These are phyloP conservation scores for Xylaria flabelliformis DNA, from an alignment of 495 filamentous ascomycete species.

Conservation along the genomic window DNA sequence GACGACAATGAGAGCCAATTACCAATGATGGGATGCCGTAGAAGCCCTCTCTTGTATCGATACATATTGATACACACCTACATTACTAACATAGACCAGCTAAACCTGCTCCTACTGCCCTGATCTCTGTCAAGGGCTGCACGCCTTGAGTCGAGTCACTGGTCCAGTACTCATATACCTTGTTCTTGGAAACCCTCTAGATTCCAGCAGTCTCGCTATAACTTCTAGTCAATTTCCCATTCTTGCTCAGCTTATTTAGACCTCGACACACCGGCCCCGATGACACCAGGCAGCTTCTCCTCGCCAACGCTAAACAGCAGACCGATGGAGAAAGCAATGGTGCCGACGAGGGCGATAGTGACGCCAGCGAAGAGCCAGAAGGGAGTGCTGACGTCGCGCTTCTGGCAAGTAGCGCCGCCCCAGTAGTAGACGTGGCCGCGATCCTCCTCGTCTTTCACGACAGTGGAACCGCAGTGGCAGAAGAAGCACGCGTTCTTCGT, in stretches of 20 bases:
- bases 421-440: constrained; percentile 59
- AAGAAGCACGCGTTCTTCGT: constrained; percentile 66
- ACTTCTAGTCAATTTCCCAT: neutral
- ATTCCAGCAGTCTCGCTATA: neutral
- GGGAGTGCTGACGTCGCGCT: constrained; percentile 83
- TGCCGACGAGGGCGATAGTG: constrained; percentile 65
- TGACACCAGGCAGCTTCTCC: constrained; percentile 81
- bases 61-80: constrained; percentile 27
- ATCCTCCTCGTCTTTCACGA: constrained; percentile 50
- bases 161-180: constrained; percentile 4
- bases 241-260: constrained; percentile 50
- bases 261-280: constrained; percentile 81
- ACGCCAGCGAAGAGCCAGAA: constrained; percentile 86
- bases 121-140: neutral
- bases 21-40: constrained; percentile 8
- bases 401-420: constrained; percentile 89
- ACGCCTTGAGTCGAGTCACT: neutral
- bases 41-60: constrained; percentile 20
- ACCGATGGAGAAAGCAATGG: constrained; percentile 70
- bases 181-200: neutral
- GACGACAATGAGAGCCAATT: constrained; percentile 3
- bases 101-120: neutral
- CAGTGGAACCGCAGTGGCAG: constrained; percentile 70
- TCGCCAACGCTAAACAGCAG: constrained; percentile 80
- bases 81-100: constrained; percentile 8